These are phyloP conservation scores for Herpotrichia juniperi DNA, from an alignment of 2,329 filamentous ascomycete genomes.

Conservation along the genomic window DNA sequence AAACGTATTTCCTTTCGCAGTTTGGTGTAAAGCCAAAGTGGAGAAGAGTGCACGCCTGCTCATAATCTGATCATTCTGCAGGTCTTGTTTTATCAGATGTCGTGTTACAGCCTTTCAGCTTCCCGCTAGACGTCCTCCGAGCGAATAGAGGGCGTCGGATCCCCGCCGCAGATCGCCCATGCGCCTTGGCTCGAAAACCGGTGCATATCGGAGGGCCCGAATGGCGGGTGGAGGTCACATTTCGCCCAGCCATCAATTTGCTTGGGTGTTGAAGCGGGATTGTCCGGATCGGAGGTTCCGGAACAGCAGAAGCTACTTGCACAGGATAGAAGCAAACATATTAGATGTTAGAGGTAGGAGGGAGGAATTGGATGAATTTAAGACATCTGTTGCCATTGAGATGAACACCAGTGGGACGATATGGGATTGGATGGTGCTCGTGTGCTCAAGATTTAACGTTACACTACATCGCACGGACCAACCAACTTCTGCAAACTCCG, in stretches of 20 bases:
- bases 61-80: slow-evolving; percentile 2
- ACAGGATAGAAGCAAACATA: not conserved
- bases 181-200: not conserved
- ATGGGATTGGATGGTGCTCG: not conserved
- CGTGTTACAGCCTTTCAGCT: not conserved
- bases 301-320: not conserved
- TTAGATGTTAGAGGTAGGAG: not conserved
- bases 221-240: too few species aligned
- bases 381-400: not conserved
- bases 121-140: not conserved
- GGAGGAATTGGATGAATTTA: not conserved
- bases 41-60: not conserved
- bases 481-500: not conserved
- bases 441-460: not conserved
- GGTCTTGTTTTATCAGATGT: slow-evolving; percentile 9
- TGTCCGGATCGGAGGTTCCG: too few species aligned
- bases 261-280: too few species aligned
- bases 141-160: not conserved
- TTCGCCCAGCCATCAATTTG: too few species aligned
- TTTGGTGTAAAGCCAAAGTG: not conserved
- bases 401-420: not conserved
- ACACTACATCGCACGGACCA: not conserved
- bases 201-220: too few species aligned
- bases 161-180: not conserved
- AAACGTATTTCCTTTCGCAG: not conserved